Base-by-base conservation (phyloP, 352 stramenopile species). In the Thraustochytrium striatum region DNA sequence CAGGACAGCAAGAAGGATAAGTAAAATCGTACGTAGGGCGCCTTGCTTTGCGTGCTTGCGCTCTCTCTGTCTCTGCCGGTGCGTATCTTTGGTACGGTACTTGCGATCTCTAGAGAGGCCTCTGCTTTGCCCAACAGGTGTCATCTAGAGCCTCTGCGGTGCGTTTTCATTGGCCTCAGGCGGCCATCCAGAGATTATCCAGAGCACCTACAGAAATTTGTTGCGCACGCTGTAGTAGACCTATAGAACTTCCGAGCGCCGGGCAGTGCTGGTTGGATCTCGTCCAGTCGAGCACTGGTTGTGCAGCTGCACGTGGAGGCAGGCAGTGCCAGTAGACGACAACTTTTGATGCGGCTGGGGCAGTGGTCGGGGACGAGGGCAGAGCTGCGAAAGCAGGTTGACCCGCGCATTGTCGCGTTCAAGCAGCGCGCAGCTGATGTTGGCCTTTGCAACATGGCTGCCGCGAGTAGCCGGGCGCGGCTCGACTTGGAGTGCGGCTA, bases 1-100 rank as follows among this genome's bases (percentile, higher is more conserved):
- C 1, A 33, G 5, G 59, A 70, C 35, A 33, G 35, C 59, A 70
- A 70, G 30, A 70, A 70, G 59, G 59, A 70, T 2, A 33, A 38
- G 53, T 70, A n/a, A 52, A 70, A 5, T 47, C 5, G 5, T 13
- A 13, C 39, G 5, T 47, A 13, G 39, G 13, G 39, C 39, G n/a
- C n/a, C n/a, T n/a, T n/a, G n/a, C n/a, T n/a, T n/a, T n/a, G n/a
- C n/a, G n/a, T n/a, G n/a, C n/a, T n/a, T n/a, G n/a, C n/a, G n/a
- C n/a, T n/a, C n/a, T n/a, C n/a, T n/a, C n/a, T n/a, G n/a, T n/a
- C n/a, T n/a, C n/a, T n/a, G n/a, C n/a, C n/a, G n/a, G n/a, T n/a
- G n/a, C n/a, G n/a, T n/a, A n/a, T n/a, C n/a, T n/a, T n/a, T n/a
- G n/a, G n/a, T n/a, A n/a, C n/a, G n/a, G n/a, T n/a, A n/a, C n/a